A percentile compares a stretch with the other conserved stretches of the same genome.
Conservation (phyloP, 345 rosid species). For the Eucalyptus curtisii region DNA sequence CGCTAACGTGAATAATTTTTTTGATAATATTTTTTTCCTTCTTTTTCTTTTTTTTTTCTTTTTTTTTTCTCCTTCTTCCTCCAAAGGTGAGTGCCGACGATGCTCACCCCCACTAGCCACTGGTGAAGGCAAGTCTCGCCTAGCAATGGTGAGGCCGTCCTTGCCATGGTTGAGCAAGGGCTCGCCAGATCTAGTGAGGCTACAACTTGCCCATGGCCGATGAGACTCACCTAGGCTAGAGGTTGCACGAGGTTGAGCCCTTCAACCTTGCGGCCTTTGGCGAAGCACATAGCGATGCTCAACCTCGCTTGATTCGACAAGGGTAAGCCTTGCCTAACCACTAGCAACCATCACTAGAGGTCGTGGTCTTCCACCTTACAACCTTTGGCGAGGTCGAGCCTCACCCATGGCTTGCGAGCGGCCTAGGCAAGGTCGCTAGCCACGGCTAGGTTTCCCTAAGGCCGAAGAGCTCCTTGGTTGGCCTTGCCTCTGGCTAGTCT, state of each 20-base stretch:
- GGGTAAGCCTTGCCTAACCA: too few species aligned
- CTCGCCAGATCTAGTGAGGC: accelerated
- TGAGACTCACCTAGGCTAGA: too few species aligned
- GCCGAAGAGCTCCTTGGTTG: accelerated
- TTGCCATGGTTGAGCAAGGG: background rate
- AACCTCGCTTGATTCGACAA: background rate
- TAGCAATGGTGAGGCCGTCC: too few species aligned
- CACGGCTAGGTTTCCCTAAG: background rate
- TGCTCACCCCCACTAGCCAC: too few species aligned
- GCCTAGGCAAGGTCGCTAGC: too few species aligned
- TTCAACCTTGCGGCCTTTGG: too few species aligned
- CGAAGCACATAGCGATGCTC: background rate
- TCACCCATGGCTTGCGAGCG: too few species aligned
- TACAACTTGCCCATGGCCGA: background rate
- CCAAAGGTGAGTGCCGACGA: too few species aligned
- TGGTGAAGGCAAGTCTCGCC: too few species aligned
- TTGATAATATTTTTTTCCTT: too few species aligned
- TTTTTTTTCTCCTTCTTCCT: background rate
- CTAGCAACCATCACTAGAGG: too few species aligned
- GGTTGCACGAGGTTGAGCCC: accelerated
- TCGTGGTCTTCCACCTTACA: accelerated
- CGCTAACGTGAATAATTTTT: accelerated
- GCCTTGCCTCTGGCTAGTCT: accelerated
- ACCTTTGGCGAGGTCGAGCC: accelerated
- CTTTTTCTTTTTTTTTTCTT: too few species aligned